phyloP scores from a whole-genome alignment of 2,329 filamentous ascomycete species.

The Fonsecaea monophora region DNA sequence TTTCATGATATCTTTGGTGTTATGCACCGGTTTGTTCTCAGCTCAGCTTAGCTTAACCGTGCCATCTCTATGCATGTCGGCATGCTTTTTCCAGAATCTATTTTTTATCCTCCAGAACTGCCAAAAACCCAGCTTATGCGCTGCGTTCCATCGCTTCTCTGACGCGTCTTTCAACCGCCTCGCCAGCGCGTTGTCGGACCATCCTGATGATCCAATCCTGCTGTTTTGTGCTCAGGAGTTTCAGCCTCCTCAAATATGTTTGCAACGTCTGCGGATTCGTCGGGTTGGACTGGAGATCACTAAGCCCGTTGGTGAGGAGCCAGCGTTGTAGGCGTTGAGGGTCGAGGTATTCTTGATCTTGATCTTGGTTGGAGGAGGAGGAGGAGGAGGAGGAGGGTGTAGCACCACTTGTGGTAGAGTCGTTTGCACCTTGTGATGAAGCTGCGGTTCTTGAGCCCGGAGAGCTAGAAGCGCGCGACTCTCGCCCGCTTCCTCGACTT shows the following conservation, averaged over 20 bases:
- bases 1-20: too few relatives aligned
- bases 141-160: slow-evolving; percentile 16
- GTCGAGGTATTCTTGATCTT: slow-evolving; percentile 31
- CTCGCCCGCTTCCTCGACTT: slow-evolving; percentile 6
- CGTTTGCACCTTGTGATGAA: not conserved
- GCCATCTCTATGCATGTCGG: too few relatives aligned
- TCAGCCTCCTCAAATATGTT: slow-evolving; percentile 34
- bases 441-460: not conserved
- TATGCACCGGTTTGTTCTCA: too few relatives aligned
- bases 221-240: slow-evolving; percentile 32
- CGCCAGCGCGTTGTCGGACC: slow-evolving; percentile 36
- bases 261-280: slow-evolving; percentile 22
- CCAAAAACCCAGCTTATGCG: not conserved
- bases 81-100: too few relatives aligned
- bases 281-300: slow-evolving; percentile 33
- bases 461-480: not conserved
- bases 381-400: slow-evolving; percentile 7
- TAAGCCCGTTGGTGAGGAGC: slow-evolving; percentile 38
- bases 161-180: slow-evolving; percentile 29
- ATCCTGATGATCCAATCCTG: slow-evolving; percentile 39
- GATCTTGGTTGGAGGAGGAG: slow-evolving; percentile 2
- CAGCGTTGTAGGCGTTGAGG: slow-evolving; percentile 41
- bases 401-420: not conserved
- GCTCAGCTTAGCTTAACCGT: too few relatives aligned
- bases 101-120: too few relatives aligned